Conservation (phyloP, 441 rosid species). For the Metrosideros polymorpha region DNA sequence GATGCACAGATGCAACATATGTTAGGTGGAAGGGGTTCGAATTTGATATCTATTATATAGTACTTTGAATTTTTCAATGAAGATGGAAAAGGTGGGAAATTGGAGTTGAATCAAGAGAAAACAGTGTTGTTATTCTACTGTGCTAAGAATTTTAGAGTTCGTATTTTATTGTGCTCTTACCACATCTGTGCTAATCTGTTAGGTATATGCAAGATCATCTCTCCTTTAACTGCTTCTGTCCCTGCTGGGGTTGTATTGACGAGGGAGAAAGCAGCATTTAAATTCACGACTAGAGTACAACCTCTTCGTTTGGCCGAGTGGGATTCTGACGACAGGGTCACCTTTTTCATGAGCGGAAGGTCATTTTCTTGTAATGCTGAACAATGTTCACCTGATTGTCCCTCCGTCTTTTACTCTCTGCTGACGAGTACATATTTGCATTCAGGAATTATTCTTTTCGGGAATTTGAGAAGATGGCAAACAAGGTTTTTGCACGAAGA, state of each 20-base stretch:
- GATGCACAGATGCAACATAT: not conserved
- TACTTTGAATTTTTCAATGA: not conserved
- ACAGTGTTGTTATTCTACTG: not conserved
- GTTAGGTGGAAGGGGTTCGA: not conserved
- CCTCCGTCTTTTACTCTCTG: not conserved
- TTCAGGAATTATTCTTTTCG: conserved; percentile 93
- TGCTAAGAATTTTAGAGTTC: not conserved
- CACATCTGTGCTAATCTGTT: not conserved
- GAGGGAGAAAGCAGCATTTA: conserved; percentile 86
- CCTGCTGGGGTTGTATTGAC: conserved; percentile 93
- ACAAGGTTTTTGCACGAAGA: conserved; percentile 91
- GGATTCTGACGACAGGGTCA: conserved; percentile 88
- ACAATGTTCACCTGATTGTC: not conserved
- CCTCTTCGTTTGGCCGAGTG: conserved; percentile 99
- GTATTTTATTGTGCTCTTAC: not conserved
- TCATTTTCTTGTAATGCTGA: conserved; percentile 18
- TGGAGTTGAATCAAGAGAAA: not conserved
- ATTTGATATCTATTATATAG: not conserved
- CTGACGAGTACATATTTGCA: conserved; percentile 13
- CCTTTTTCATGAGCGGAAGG: conserved; percentile 99
- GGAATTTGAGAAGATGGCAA: conserved; percentile 98
- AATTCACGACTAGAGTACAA: conserved; percentile 95
- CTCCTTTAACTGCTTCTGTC: conserved; percentile 76
- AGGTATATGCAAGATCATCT: conserved; percentile 97
- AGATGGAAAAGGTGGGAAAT: not conserved